Evolutionary conservation across 2,329 filamentous ascomycete species (phyloP).

Genomic region (Pseudogymnoascus sp.): DNA sequence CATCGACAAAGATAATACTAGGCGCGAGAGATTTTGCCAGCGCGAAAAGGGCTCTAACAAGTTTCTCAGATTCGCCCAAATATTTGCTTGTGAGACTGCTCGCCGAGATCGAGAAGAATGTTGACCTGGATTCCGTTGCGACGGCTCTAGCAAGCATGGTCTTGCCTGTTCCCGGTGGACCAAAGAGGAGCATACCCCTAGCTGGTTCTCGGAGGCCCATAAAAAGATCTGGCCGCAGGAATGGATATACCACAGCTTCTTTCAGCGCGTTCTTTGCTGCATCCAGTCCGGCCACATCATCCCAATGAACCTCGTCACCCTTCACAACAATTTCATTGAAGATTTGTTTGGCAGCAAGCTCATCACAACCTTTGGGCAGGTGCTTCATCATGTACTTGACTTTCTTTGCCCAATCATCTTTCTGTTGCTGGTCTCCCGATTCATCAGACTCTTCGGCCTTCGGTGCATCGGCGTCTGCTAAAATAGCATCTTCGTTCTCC

Average conservation of each 20-base stretch:
- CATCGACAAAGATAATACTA: constrained; percentile 96
- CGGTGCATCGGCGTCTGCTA: constrained; percentile 31
- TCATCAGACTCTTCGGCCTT: constrained; percentile 35
- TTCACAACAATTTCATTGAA: constrained; percentile 92
- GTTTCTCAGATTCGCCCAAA: constrained; percentile 90
- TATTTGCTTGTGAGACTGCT: constrained; percentile 94
- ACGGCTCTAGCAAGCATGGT: constrained; percentile 95
- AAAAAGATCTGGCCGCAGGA: constrained; percentile 89
- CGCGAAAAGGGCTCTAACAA: constrained; percentile 84
- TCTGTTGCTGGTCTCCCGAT: constrained; percentile 34
- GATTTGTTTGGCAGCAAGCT: constrained; percentile 78
- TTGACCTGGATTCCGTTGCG: constrained; percentile 87
- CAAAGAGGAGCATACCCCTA: constrained; percentile 90
- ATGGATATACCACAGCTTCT: constrained; percentile 95
- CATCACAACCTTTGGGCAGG: constrained; percentile 75
- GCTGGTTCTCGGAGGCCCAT: constrained; percentile 92
- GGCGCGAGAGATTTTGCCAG: constrained; percentile 85
- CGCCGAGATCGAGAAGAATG: constrained; percentile 95
- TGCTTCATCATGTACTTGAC: constrained; percentile 64
- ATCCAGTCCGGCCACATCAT: constrained; percentile 84
- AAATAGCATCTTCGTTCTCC: constrained; percentile 28
- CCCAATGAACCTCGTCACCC: constrained; percentile 92
- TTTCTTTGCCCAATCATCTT: constrained; percentile 52
- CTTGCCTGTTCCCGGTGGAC: constrained; percentile 95
- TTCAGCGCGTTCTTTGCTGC: constrained; percentile 86